phyloP scores from a whole-genome alignment of 1,139 yeast genomes.

The Pichia norvegensis region DNA sequence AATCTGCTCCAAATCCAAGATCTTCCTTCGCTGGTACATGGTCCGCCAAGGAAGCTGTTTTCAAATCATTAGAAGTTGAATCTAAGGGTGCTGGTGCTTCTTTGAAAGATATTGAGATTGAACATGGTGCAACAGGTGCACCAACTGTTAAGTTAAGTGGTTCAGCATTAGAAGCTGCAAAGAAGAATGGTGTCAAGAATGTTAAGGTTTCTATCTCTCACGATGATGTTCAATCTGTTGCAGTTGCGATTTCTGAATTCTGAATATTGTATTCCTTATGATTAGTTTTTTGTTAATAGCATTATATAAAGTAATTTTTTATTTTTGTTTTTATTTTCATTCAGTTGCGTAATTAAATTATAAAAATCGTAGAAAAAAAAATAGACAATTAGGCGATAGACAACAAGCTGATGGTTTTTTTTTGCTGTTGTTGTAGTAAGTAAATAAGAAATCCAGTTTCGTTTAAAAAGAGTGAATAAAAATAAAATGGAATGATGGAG shows the following conservation, averaged over 20 bases:
- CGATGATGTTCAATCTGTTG: constrained; percentile 94
- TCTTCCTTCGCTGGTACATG: constrained; percentile 96
- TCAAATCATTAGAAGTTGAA: constrained; percentile 85
- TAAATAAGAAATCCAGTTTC: constrained; percentile 6
- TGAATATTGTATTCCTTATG: constrained; percentile 10
- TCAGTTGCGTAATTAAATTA: background rate
- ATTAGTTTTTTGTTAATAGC: background rate
- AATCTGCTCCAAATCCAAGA: constrained; percentile 62
- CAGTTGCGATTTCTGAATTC: constrained; percentile 84
- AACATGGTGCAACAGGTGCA: constrained; percentile 67
- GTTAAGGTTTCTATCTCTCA: constrained; percentile 90
- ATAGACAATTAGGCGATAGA: background rate
- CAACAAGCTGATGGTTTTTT: background rate
- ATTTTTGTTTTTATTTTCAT: background rate
- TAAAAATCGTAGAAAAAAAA: background rate
- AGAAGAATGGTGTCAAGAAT: constrained; percentile 55
- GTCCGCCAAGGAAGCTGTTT: constrained; percentile 99
- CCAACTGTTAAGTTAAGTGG: constrained; percentile 77
- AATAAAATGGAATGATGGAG: background rate
- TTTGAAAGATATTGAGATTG: constrained; percentile 80
- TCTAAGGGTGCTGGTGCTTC: constrained; percentile 95
- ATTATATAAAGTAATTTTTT: too few relatives aligned
- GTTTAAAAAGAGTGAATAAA: constrained; percentile 1
- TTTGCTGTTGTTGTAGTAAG: background rate
- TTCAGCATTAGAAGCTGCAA: constrained; percentile 67